These are phyloP conservation scores for Fusarium poae DNA, from an alignment of 2,329 filamentous ascomycete genomes.

Conservation along the genomic window DNA sequence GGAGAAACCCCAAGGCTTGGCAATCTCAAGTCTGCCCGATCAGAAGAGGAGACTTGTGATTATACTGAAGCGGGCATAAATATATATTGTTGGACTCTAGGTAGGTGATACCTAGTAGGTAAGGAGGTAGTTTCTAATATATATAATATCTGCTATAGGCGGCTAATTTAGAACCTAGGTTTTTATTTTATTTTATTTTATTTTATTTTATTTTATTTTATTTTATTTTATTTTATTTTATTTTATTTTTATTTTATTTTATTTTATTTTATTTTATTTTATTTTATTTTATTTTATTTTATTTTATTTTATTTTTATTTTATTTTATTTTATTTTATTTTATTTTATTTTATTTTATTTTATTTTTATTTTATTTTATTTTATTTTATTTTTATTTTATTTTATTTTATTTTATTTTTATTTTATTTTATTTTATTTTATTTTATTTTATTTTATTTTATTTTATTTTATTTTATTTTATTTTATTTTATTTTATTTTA, in stretches of 20 bases:
- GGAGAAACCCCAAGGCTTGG: slow-evolving; percentile 11
- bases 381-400: background rate
- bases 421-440: background rate
- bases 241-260: background rate
- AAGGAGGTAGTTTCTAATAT: background rate
- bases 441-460: background rate
- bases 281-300: background rate
- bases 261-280: background rate
- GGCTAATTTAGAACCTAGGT: background rate
- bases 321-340: background rate
- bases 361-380: background rate
- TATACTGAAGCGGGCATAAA: background rate
- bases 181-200: background rate
- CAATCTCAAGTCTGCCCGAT: background rate
- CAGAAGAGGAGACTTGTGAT: slow-evolving; percentile 3
- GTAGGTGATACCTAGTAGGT: too few relatives aligned
- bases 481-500: background rate
- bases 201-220: background rate
- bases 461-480: background rate
- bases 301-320: background rate
- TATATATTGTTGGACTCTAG: background rate
- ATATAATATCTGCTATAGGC: background rate
- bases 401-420: background rate
- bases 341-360: background rate
- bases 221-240: background rate